Base-by-base conservation (phyloP, 345 rosid species). In the Bretschneidera sinensis region DNA sequence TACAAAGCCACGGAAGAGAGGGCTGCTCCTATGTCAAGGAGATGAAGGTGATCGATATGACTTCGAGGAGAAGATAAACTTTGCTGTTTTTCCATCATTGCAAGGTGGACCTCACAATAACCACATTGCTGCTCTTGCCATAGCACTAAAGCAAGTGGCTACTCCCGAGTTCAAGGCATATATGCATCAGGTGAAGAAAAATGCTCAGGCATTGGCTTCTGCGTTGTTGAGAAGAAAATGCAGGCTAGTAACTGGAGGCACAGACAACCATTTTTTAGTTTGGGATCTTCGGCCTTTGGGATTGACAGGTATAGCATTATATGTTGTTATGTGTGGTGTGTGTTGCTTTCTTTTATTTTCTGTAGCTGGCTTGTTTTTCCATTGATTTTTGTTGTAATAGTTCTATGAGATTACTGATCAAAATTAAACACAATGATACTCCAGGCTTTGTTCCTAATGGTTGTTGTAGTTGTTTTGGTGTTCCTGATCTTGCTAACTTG, bases 31-130 rank as follows among this genome's bases (percentile, higher is more conserved):
- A 51, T 76, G 62, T 71, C 92, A 84, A 58, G 79, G 79, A 50
- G 87, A 81, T 69, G 83, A 78, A 71, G 77, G 63, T 49, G 65
- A 65, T 64, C 78, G 75, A 10, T 89, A 87, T 71, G 88, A 92
- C 63, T 85, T 87, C 16, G 97, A 89, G 83, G 96, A 87, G 67
- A 89, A 77, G 77, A 89, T 92, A 61, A 92, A 89, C 55, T 92
- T 87, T 72, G 79, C 96, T 14, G 94, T 92, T 39, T 89, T 85
- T 68, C 98, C 97, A 67, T 83, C 91, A 17, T 66, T 85, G 59
- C 98, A 92, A 80, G 98, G 97, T 2, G 98, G 98, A 2, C 95
- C 97, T 9, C 97, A 92, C 71, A 92, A 89, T 68, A 92, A 87
- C 79, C 98, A 92, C 66, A 89, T 87, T 88, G n/a, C n/a, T n/a